Evolutionary conservation across 306 rosid genomes (phyloP).

Genomic region (Echinosophora koreensis): DNA sequence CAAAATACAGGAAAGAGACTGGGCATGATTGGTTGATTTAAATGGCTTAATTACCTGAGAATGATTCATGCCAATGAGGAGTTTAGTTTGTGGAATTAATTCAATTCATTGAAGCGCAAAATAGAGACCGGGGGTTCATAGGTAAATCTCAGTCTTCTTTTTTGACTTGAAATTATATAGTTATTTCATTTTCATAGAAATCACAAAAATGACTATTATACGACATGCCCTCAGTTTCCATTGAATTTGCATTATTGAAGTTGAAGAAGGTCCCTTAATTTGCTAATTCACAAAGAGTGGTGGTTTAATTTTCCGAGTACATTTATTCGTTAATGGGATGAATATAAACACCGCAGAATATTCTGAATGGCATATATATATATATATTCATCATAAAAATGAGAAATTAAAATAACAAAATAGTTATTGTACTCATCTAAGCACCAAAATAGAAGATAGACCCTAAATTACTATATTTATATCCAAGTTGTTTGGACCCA

Average conservation of each 20-base stretch:
- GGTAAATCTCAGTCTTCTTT: background rate
- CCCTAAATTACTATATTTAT: background rate
- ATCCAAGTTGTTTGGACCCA: background rate
- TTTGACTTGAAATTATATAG: background rate
- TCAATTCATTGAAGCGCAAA: background rate
- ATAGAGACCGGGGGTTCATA: background rate
- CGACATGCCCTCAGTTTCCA: background rate
- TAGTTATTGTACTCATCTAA: background rate
- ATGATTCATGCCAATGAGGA: constrained; percentile 4
- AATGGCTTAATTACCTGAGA: constrained; percentile 5
- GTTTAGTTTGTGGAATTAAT: background rate
- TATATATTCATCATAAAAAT: background rate
- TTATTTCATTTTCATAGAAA: background rate
- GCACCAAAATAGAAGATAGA: background rate
- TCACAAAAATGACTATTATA: background rate
- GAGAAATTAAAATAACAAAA: background rate
- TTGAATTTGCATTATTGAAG: background rate
- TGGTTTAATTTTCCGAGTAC: background rate
- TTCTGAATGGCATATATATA: background rate
- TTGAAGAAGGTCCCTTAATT: background rate
- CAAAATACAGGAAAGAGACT: background rate
- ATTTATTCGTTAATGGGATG: background rate
- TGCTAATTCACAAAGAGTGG: background rate
- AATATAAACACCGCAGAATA: background rate
- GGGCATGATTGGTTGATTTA: constrained; percentile 21